These are phyloP conservation scores for Cordyceps farinosa DNA, from an alignment of 2,329 filamentous ascomycete genomes.

Conservation along the genomic window DNA sequence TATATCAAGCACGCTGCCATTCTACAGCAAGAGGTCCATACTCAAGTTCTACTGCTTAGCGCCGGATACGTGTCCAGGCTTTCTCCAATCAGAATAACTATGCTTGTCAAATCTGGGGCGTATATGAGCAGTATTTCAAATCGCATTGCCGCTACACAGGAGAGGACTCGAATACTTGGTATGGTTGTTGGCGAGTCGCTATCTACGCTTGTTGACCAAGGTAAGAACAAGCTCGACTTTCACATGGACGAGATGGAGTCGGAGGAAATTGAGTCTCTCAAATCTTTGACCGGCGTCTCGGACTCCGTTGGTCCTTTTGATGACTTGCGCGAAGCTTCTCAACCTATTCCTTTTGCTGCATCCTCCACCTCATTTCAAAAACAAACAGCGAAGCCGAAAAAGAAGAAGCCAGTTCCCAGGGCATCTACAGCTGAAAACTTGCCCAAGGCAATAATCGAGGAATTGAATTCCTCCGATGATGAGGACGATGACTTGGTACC, in stretches of 20 bases:
- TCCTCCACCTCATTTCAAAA: conserved; percentile 16
- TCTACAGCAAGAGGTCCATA: conserved; percentile 84
- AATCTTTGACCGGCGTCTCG: conserved; percentile 57
- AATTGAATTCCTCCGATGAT: conserved; percentile 57
- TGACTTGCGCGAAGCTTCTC: conserved; percentile 38
- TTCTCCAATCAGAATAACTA: conserved; percentile 61
- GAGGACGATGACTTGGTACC: conserved; percentile 67
- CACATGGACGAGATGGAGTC: conserved; percentile 74
- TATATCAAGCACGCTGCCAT: conserved; percentile 82
- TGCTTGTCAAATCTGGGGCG: conserved; percentile 65
- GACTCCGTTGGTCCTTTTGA: conserved; percentile 62
- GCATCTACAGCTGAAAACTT: conserved; percentile 26
- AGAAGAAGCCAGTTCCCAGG: conserved; percentile 29
- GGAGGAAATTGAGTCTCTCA: conserved; percentile 72
- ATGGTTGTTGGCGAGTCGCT: conserved; percentile 80
- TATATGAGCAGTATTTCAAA: conserved; percentile 83
- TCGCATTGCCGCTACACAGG: conserved; percentile 72
- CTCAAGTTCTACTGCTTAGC: conserved; percentile 72
- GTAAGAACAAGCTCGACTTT: conserved; percentile 74
- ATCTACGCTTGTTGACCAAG: conserved; percentile 61
- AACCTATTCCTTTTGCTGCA: neutral
- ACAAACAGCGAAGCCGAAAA: conserved; percentile 24
- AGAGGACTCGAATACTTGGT: conserved; percentile 73
- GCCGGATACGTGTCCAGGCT: conserved; percentile 71
- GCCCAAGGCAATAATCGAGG: conserved; percentile 58